Conservation (phyloP, 305 asterid species). For the Fraxinus xanthoxyloides region DNA sequence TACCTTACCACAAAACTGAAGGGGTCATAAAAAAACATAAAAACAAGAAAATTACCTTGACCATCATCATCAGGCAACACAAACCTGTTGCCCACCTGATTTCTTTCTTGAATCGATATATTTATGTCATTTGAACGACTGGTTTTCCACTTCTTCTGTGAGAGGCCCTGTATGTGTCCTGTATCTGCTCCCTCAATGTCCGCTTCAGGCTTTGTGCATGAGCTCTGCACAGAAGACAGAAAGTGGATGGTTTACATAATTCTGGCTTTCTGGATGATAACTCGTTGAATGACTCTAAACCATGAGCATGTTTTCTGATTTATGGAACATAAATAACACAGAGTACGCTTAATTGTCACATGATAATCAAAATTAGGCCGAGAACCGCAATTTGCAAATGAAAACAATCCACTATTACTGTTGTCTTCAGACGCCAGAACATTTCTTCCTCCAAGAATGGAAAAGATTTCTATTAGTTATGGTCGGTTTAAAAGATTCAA, state of each 20-base stretch:
- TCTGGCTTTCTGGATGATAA: not conserved
- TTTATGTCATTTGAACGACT: conserved; percentile 27
- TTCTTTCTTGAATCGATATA: conserved; percentile 36
- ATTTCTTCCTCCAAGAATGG: not conserved
- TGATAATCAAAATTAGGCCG: not conserved
- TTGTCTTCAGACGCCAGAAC: not conserved
- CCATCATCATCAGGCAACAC: conserved; percentile 30
- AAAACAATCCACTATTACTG: not conserved
- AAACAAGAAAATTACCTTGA: conserved; percentile 33
- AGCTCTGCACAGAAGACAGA: conserved; percentile 51
- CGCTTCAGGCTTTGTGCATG: conserved; percentile 72
- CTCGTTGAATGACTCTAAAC: not conserved
- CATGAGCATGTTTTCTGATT: not conserved
- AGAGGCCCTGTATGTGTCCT: conserved; percentile 27
- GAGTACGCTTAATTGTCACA: not conserved
- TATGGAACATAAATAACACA: not conserved
- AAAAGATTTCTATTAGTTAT: not conserved
- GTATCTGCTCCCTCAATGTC: conserved; percentile 46
- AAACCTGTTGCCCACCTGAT: conserved; percentile 24
- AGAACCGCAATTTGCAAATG: not conserved
- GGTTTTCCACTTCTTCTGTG: conserved; percentile 28
- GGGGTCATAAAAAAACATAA: not conserved
- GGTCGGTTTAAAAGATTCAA: not conserved
- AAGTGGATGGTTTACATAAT: not conserved
- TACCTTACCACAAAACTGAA: conserved; percentile 9